phyloP scores from a whole-genome alignment of 805 yeast species.

The Pichia paraexigua region DNA sequence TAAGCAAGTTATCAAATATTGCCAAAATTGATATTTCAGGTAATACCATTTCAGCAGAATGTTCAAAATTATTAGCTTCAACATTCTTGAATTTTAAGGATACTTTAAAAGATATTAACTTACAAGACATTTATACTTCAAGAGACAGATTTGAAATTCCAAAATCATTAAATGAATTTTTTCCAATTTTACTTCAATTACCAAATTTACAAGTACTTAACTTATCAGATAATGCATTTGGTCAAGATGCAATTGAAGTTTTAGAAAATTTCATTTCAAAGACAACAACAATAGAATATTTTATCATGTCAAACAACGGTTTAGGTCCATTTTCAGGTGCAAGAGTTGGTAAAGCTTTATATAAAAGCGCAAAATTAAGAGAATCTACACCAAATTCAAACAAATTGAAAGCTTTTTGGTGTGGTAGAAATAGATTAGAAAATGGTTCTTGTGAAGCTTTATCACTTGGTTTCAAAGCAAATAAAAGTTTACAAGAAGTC shows the following conservation, averaged over 20 bases:
- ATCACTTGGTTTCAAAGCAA: conserved; percentile 78
- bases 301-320: conserved; percentile 89
- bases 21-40: conserved; percentile 78
- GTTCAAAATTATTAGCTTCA: conserved; percentile 64
- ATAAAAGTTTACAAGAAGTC: conserved; percentile 55
- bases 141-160: conserved; percentile 94
- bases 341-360: conserved; percentile 82
- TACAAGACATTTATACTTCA: conserved; percentile 92
- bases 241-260: conserved; percentile 89
- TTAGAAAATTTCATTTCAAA: conserved; percentile 68
- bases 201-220: conserved; percentile 66
- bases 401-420: conserved; percentile 73
- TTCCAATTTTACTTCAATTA: conserved; percentile 65
- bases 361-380: conserved; percentile 53
- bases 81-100: conserved; percentile 36
- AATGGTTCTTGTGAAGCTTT: conserved; percentile 86
- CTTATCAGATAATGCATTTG: conserved; percentile 93
- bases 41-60: conserved; percentile 89
- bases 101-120: conserved; percentile 59
- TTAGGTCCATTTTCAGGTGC: conserved; percentile 98
- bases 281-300: conserved; percentile 75
- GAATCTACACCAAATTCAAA: conserved; percentile 22
- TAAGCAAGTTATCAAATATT: conserved; percentile 32
- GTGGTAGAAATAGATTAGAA: conserved; percentile 96
- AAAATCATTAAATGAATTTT: conserved; percentile 59